Percentiles rank a stretch among this genome's conserved stretches.
Conservation (phyloP, 2,329 filamentous ascomycete genomes). For the Cytospora mali region DNA sequence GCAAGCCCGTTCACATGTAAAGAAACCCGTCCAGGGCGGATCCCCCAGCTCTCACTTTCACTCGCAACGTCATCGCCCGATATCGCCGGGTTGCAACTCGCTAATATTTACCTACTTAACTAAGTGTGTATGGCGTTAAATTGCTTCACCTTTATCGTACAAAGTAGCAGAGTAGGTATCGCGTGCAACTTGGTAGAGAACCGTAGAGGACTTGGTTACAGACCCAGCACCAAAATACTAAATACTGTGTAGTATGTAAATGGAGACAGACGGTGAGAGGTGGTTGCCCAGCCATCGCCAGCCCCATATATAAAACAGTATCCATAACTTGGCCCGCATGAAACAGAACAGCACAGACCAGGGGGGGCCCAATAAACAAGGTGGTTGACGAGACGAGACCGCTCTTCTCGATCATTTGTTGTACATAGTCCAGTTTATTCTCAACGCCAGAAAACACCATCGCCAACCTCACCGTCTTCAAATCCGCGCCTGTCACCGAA, state of each 20-base stretch:
- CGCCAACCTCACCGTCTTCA: conserved; percentile 30
- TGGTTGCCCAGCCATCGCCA: too few relatives aligned
- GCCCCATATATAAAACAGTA: too few relatives aligned
- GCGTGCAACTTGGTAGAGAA: too few relatives aligned
- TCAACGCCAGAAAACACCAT: conserved; percentile 35
- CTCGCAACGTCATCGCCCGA: conserved; percentile 7
- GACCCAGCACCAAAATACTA: too few relatives aligned
- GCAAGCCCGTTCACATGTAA: not conserved
- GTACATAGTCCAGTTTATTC: conserved; percentile 26
- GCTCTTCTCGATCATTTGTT: conserved; percentile 31
- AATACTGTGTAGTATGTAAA: too few relatives aligned
- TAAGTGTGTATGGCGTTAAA: too few relatives aligned
- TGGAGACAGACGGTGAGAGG: too few relatives aligned
- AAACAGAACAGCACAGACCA: conserved; percentile 29
- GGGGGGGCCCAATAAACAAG: conserved; percentile 29
- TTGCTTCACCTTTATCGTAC: too few relatives aligned
- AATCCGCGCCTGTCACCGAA: conserved; percentile 8
- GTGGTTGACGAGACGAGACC: conserved; percentile 24
- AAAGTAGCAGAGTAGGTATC: too few relatives aligned
- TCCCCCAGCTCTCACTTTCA: not conserved
- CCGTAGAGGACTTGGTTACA: too few relatives aligned
- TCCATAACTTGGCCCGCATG: conserved; percentile 7
- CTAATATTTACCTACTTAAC: not conserved
- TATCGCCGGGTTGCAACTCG: not conserved
- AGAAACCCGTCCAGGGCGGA: not conserved